These are phyloP conservation scores for Stentor roeselii DNA, from an alignment of 73 alveolate genomes.

Conservation along the genomic window DNA sequence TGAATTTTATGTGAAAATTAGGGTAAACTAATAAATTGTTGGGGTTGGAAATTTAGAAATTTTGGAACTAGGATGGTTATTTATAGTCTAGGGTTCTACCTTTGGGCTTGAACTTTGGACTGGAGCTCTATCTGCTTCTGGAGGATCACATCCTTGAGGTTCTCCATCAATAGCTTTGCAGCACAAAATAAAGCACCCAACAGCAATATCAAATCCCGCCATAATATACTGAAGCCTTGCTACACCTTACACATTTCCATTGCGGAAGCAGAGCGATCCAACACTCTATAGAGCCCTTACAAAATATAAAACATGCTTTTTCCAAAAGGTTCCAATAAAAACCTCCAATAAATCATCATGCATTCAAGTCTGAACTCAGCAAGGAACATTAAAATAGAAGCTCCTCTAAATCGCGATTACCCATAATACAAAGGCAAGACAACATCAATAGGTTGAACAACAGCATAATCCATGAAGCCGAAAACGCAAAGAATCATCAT, in stretches of 20 bases:
- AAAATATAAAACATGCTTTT: constrained; percentile 24
- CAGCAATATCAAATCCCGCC: constrained; percentile 14
- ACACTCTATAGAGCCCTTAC: background rate
- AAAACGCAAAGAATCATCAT: constrained; percentile 13
- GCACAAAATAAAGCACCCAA: constrained; percentile 15
- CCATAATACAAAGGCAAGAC: constrained; percentile 24
- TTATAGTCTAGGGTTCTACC: too few relatives aligned
- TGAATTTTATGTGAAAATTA: too few relatives aligned
- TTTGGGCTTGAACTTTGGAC: too few relatives aligned
- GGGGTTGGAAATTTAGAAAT: too few relatives aligned
- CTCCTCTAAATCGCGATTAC: background rate
- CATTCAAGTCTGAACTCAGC: constrained; percentile 10
- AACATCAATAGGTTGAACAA: constrained; percentile 15
- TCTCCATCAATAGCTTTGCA: constrained; percentile 26
- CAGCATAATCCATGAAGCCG: background rate
- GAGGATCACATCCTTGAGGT: constrained; percentile 28
- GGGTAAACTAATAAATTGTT: too few relatives aligned
- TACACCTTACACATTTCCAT: background rate
- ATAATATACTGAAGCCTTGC: constrained; percentile 17
- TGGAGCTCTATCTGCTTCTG: too few relatives aligned
- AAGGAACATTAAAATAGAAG: background rate
- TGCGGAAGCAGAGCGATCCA: background rate
- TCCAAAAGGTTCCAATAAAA: constrained; percentile 9
- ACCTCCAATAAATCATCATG: background rate
- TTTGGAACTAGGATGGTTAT: too few relatives aligned